Evolutionary conservation across 805 yeast species (phyloP).

Genomic region (Saccharomyces eubayanus): DNA sequence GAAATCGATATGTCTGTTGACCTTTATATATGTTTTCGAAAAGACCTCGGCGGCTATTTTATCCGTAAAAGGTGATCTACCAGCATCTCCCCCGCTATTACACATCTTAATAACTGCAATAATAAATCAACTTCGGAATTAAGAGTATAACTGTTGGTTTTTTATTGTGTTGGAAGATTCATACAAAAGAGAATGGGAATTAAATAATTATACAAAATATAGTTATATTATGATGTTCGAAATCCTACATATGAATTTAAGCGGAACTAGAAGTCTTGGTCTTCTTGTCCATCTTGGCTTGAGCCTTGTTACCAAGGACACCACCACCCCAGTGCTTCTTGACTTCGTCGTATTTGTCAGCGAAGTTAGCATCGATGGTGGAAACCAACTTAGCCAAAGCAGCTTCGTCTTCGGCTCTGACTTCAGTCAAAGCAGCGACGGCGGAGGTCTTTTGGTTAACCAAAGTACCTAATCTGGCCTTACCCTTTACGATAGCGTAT

Average conservation of each 20-base stretch:
- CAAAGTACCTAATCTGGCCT: constrained; percentile 95
- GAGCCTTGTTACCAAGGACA: constrained; percentile 90
- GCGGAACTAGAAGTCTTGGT: constrained; percentile 43
- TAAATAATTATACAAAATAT: constrained; percentile 5
- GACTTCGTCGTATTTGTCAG: constrained; percentile 87
- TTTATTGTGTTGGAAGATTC: neutral
- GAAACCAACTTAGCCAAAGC: constrained; percentile 88
- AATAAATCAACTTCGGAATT: neutral
- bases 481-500: constrained; percentile 96
- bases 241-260: constrained; percentile 16
- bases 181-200: constrained; percentile 9
- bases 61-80: no score
- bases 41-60: neutral
- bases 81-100: no score
- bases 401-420: constrained; percentile 88
- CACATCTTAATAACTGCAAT: neutral
- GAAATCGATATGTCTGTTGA: neutral
- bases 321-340: constrained; percentile 99
- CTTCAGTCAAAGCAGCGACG: constrained; percentile 95
- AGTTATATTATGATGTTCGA: neutral
- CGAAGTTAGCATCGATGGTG: constrained; percentile 87
- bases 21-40: neutral
- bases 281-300: constrained; percentile 72
- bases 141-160: neutral
- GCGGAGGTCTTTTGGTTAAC: constrained; percentile 97